Conservation (phyloP, 306 rosid genomes). For the Canavalia gladiata region DNA sequence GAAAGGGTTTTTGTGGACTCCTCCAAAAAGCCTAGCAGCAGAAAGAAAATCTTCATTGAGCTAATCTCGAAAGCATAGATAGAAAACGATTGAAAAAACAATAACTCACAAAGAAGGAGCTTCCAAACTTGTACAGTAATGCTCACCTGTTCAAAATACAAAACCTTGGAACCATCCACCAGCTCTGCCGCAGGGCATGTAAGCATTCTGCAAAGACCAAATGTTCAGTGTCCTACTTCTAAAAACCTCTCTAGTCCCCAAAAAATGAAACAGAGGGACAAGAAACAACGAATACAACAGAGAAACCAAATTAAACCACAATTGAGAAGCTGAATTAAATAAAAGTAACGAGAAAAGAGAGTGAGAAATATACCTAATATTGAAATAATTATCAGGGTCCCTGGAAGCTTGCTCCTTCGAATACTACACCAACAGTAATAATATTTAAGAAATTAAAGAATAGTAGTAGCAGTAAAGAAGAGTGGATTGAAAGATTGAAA, state of each 20-base stretch:
- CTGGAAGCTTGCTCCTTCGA: constrained; percentile 93
- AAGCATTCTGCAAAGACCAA: constrained; percentile 48
- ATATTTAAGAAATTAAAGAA: not conserved
- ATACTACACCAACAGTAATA: constrained; percentile 53
- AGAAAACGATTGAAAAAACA: not conserved
- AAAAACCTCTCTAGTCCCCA: not conserved
- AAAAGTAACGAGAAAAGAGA: not conserved
- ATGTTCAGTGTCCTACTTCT: constrained; percentile 12
- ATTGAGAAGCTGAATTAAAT: not conserved
- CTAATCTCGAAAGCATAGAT: not conserved
- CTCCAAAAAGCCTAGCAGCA: constrained; percentile 93
- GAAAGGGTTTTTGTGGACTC: constrained; percentile 94
- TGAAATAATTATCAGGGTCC: constrained; percentile 95
- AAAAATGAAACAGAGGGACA: not conserved
- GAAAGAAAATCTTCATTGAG: constrained; percentile 45
- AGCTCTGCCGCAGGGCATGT: constrained; percentile 98
- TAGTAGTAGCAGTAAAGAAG: not conserved
- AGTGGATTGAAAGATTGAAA: not conserved
- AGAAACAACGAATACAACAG: not conserved
- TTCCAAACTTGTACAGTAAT: not conserved
- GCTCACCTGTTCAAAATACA: constrained; percentile 91
- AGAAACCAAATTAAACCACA: constrained; percentile 10
- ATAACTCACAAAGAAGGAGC: constrained; percentile 3
- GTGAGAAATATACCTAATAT: constrained; percentile 68
- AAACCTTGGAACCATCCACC: constrained; percentile 88